Conservation (phyloP, 805 yeast genomes). For the Metschnikowia amazonensis region DNA sequence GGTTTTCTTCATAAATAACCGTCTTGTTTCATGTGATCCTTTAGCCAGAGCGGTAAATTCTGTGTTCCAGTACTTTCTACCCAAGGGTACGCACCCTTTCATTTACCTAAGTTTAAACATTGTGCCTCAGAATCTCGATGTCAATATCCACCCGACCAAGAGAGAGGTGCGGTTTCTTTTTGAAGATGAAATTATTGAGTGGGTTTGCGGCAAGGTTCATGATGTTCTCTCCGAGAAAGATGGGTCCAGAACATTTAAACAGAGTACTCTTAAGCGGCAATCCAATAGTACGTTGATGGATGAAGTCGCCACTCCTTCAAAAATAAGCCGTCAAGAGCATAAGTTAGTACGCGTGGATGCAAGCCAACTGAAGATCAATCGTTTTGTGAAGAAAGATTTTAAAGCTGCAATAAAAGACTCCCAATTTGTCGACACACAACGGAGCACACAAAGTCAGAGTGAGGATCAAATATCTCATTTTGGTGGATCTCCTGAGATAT, state of each 20-base stretch:
- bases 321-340: constrained; percentile 52
- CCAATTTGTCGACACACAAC: not conserved
- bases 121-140: constrained; percentile 72
- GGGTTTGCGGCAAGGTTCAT: constrained; percentile 49
- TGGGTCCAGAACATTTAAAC: constrained; percentile 64
- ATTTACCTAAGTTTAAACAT: constrained; percentile 69
- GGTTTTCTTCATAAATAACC: constrained; percentile 77
- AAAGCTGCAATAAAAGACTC: not conserved
- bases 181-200: constrained; percentile 81
- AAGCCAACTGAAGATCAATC: constrained; percentile 44
- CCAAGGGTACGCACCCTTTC: constrained; percentile 74
- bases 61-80: constrained; percentile 62
- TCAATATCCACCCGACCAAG: constrained; percentile 94
- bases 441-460: not conserved
- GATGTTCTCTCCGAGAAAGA: constrained; percentile 54
- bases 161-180: constrained; percentile 81
- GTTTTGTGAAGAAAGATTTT: constrained; percentile 14
- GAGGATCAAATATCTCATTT: not conserved
- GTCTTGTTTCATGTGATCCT: constrained; percentile 82
- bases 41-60: constrained; percentile 63
- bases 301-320: constrained; percentile 15
- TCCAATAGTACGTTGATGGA: constrained; percentile 9
- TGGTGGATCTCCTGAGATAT: not conserved
- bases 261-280: constrained; percentile 40
- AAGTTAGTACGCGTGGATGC: constrained; percentile 71